Evolutionary conservation across 805 yeast species (phyloP), one percentile per base, ranked within the genome.

Genomic region (Candida sphagnicola): DNA sequence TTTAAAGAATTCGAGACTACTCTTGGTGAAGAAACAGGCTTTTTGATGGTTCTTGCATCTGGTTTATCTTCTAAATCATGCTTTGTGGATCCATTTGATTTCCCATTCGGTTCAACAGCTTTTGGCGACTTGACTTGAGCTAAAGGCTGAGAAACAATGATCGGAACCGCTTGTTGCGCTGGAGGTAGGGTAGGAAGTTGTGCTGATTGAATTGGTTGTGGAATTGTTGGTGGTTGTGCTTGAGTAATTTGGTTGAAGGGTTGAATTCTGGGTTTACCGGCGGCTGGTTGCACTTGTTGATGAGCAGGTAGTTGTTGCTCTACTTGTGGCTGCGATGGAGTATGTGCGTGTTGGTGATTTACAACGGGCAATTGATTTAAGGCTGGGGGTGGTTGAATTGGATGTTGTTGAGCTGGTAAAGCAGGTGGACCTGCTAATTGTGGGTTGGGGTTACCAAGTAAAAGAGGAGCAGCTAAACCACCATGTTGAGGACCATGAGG

Each of bases 51-150:
- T 42, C 56, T 53, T 14, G 54, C 34, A 34, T 65, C 70, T n/a
- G 43, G 40, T 44, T 64, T 65, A 11, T 64, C 70, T 3, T 68
- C 73, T 40, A 68, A 57, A 21, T 65, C 70, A 28, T 60, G 67
- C 40, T 68, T 68, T 16, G 49, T 47, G 14, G 49, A 37, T 6
- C 50, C 50, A 18, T 47, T 46, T 8, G 35, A 19, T 17, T 31
- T 35, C 16, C 6, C 17, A 17, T 28, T 40, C 8, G 10, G 35
- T n/a, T 16, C 38, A n/a, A 25, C 13, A 30, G 5, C n/a, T 17
- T 17, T 28, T 30, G 32, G 32, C n/a, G 41, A 19, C 13, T 26
- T 26, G 29, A 38, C 28, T n/a, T 35, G 28, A 21, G 38, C 34
- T 18, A 8, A 18, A 12, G 14, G 16, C 24, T 35, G 37, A 21